Evolutionary conservation across 768 basidiomycete genomes (phyloP).

Genomic region (Sporobolomyces pararoseus): DNA sequence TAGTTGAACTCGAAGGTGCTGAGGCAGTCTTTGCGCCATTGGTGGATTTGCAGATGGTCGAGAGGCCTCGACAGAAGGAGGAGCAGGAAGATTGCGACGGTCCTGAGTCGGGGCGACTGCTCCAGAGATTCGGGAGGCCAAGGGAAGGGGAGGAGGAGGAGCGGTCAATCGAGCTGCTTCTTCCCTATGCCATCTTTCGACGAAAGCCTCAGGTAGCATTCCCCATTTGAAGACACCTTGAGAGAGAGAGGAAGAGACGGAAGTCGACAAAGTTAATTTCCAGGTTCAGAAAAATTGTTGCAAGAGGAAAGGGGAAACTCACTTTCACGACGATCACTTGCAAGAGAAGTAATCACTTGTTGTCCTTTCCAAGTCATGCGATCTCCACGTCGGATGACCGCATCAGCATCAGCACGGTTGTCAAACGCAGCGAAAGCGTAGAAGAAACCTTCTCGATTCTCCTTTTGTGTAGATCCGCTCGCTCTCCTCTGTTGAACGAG

Average conservation of each 20-base stretch:
- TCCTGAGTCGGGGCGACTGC: no score
- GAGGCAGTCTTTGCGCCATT: neutral
- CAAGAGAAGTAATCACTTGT: neutral
- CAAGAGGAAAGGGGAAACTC: neutral
- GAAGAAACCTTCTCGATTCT: neutral
- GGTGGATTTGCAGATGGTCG: neutral
- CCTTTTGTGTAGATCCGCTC: neutral
- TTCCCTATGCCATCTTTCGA: neutral
- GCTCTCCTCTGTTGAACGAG: neutral
- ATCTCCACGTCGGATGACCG: neutral
- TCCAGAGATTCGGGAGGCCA: no score
- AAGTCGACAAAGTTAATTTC: no score
- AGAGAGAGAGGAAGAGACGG: no score
- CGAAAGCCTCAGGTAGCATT: slow-evolving; percentile 2
- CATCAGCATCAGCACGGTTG: neutral
- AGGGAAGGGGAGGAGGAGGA: neutral
- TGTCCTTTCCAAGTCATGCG: neutral
- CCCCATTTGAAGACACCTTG: slow-evolving; percentile 8
- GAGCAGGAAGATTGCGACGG: no score
- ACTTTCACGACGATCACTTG: neutral
- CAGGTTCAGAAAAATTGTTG: no score
- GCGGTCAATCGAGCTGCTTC: neutral
- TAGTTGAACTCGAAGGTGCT: no score
- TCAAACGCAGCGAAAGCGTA: slow-evolving; percentile 3
- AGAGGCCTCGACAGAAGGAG: no score